A percentile compares a stretch with the other conserved stretches of the same genome.
These are phyloP conservation scores for Geotrichum bryndzae DNA, from an alignment of 1,139 yeast species.

Conservation along the genomic window DNA sequence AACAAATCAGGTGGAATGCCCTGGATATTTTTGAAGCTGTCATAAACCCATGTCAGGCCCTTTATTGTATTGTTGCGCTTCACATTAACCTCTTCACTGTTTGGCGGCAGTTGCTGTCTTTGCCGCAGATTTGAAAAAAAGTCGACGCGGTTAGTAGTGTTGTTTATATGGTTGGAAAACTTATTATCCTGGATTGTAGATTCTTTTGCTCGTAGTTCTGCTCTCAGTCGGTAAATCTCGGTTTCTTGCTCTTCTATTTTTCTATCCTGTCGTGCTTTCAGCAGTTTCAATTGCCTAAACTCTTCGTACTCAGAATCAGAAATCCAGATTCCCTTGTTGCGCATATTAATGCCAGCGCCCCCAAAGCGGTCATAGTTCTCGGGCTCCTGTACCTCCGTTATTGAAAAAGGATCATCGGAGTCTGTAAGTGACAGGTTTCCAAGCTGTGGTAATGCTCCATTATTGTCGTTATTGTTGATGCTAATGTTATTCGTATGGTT, in stretches of 20 bases:
- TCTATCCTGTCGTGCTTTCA: not conserved
- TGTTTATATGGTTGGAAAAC: not conserved
- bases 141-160: not conserved
- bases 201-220: not conserved
- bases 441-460: not conserved
- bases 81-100: not conserved
- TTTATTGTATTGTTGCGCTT: not conserved
- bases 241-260: constrained; percentile 1
- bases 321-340: not conserved
- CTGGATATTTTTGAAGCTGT: constrained; percentile 2
- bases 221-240: not conserved
- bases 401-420: constrained; percentile 7
- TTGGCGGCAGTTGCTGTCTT: not conserved
- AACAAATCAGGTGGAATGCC: constrained; percentile 6
- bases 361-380: not conserved
- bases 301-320: constrained; percentile 3
- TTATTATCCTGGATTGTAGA: not conserved
- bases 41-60: constrained; percentile 11
- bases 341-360: not conserved
- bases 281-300: not conserved
- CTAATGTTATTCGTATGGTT: not conserved
- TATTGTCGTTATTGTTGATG: not conserved
- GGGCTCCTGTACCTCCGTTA: not conserved
- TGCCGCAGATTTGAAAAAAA: not conserved
- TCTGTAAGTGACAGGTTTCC: constrained; percentile 6